These are phyloP conservation scores for Tribonema minus DNA, from an alignment of 108 stramenopile species.

Conservation along the genomic window DNA sequence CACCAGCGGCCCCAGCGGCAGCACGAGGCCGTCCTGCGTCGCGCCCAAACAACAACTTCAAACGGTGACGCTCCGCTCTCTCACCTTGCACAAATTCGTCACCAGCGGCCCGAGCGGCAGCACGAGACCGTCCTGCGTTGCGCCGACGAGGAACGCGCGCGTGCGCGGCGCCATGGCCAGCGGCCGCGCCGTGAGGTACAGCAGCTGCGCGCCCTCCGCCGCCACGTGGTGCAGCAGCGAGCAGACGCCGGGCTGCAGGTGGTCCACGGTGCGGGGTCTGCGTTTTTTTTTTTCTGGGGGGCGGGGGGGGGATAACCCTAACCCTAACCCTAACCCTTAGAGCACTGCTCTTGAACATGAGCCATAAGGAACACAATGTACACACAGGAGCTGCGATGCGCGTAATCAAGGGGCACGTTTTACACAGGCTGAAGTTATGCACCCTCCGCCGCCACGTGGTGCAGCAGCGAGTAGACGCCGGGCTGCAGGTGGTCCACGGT, in stretches of 20 bases:
- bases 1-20: slow-evolving; percentile 13
- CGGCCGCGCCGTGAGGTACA: slow-evolving; percentile 22
- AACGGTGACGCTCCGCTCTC: no score
- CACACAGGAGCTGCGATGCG: no score
- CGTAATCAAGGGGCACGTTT: no score
- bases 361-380: no score
- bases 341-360: no score
- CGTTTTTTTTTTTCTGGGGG: no score
- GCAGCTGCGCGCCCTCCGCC: slow-evolving; percentile 6
- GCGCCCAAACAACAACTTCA: no score
- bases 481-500: slow-evolving; percentile 1
- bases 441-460: slow-evolving; percentile 2
- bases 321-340: no score
- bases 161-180: slow-evolving; percentile 8
- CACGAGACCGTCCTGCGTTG: slow-evolving; percentile 7
- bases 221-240: slow-evolving; percentile 2
- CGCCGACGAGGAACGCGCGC: not conserved
- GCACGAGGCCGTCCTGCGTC: slow-evolving; percentile 12
- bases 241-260: slow-evolving; percentile 14
- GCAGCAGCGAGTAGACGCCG: slow-evolving; percentile 13
- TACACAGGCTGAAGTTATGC: slow-evolving; percentile 4
- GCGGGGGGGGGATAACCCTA: no score
- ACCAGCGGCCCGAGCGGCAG: slow-evolving; percentile 15
- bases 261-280: not conserved
- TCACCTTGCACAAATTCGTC: no score